Conservation (phyloP, 306 rosid genomes). For the Lotus japonicus region DNA sequence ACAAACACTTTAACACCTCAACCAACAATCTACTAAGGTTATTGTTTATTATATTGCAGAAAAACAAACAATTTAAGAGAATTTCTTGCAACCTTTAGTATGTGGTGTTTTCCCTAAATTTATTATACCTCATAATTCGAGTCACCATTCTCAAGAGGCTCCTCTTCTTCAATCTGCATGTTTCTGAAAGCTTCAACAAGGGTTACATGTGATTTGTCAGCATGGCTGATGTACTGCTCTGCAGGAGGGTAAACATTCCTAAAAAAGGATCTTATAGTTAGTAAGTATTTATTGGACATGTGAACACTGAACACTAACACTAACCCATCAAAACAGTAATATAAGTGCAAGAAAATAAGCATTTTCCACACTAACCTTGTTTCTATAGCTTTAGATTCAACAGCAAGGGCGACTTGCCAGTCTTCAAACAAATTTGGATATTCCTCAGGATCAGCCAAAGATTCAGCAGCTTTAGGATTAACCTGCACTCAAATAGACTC, state of each 20-base stretch:
- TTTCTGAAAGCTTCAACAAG: slow-evolving; percentile 83
- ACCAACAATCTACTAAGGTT: background rate
- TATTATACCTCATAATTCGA: slow-evolving; percentile 58
- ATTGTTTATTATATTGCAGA: background rate
- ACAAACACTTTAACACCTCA: slow-evolving; percentile 9
- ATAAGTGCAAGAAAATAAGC: background rate
- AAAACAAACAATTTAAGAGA: slow-evolving; percentile 2
- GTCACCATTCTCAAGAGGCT: slow-evolving; percentile 79
- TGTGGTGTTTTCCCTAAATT: background rate
- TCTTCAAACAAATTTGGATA: slow-evolving; percentile 93
- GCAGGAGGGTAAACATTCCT: slow-evolving; percentile 79
- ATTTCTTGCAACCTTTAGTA: background rate
- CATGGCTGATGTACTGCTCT: slow-evolving; percentile 56
- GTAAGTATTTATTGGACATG: slow-evolving; percentile 13
- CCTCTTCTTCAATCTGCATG: slow-evolving; percentile 67
- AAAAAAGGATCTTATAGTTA: slow-evolving; percentile 19
- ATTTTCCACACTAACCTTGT: slow-evolving; percentile 45
- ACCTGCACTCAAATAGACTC: slow-evolving; percentile 44
- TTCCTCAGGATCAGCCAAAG: slow-evolving; percentile 96
- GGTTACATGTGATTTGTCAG: slow-evolving; percentile 54
- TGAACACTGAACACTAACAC: background rate
- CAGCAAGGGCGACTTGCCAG: slow-evolving; percentile 94
- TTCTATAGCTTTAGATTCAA: slow-evolving; percentile 68
- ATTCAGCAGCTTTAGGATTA: slow-evolving; percentile 93
- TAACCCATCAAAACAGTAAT: background rate